These are phyloP conservation scores for Cyclotella choctawhatcheeana DNA, from an alignment of 108 stramenopile species.

Conservation along the genomic window DNA sequence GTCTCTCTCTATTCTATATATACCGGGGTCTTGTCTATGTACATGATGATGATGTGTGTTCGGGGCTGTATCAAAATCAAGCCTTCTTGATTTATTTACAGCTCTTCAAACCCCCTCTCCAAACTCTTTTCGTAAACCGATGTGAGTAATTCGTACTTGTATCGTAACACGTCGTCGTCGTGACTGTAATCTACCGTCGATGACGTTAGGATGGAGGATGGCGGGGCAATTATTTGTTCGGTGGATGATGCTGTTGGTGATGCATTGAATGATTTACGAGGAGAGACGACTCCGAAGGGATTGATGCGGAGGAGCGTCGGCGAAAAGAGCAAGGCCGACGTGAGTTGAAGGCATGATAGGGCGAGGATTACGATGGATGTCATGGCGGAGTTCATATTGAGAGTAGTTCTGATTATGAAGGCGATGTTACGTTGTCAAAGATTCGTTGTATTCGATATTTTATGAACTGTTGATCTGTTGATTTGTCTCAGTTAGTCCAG, in stretches of 20 bases:
- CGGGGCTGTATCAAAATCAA: neutral
- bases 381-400: slow-evolving; percentile 9
- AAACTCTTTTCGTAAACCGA: slow-evolving; percentile 30
- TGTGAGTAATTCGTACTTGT: slow-evolving; percentile 27
- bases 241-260: neutral
- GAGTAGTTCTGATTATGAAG: neutral
- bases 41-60: neutral
- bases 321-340: slow-evolving; percentile 22
- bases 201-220: no score
- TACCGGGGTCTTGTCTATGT: neutral
- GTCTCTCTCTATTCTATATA: slow-evolving; percentile 6
- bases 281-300: slow-evolving; percentile 10
- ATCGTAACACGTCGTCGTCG: slow-evolving; percentile 30
- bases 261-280: neutral
- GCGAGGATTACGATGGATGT: slow-evolving; percentile 11
- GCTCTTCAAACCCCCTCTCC: slow-evolving; percentile 22
- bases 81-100: neutral
- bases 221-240: no score
- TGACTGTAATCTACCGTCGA: slow-evolving; percentile 25
- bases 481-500: no score
- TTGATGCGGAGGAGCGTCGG: slow-evolving; percentile 29
- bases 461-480: neutral
- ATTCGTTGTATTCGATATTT: neutral
- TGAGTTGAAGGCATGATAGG: slow-evolving; percentile 9
- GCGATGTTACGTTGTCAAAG: neutral